Percentiles rank a stretch among this genome's conserved stretches.
phyloP scores from a whole-genome alignment of 2,329 filamentous ascomycete genomes.

The Kalmusia sp. region DNA sequence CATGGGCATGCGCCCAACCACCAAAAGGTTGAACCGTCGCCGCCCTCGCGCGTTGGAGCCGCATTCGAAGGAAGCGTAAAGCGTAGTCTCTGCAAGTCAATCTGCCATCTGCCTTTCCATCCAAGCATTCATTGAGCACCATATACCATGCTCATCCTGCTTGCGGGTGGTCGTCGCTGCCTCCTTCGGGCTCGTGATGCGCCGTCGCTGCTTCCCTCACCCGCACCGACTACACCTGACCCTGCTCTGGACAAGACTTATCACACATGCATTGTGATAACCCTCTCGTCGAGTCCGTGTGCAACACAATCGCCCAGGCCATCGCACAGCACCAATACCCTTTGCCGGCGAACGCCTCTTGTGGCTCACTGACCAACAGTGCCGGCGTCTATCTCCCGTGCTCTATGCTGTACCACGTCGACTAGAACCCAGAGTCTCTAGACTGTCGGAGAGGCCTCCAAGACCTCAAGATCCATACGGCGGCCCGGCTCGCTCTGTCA shows the following conservation, averaged over 20 bases:
- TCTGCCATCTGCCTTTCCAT: background rate
- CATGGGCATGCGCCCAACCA: background rate
- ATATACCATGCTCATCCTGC: background rate
- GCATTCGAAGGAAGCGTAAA: background rate
- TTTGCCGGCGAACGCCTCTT: constrained; percentile 14
- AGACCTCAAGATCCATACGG: constrained; percentile 11
- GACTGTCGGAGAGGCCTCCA: constrained; percentile 15
- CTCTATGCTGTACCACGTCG: constrained; percentile 37
- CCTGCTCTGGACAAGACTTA: constrained; percentile 5
- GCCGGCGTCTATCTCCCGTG: constrained; percentile 20
- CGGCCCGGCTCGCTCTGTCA: constrained; percentile 30
- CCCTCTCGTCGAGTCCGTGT: constrained; percentile 3
- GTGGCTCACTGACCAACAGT: constrained; percentile 21
- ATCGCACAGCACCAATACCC: constrained; percentile 34
- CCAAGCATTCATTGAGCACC: too few species aligned
- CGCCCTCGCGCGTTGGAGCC: background rate
- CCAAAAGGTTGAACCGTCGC: background rate
- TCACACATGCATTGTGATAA: constrained; percentile 19
- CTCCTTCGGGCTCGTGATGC: background rate
- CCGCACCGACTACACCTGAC: constrained; percentile 1
- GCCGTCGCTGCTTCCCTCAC: constrained; percentile 11
- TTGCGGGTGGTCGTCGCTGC: constrained; percentile 5
- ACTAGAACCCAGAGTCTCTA: constrained; percentile 10
- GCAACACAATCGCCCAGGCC: constrained; percentile 13
- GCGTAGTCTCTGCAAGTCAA: background rate